Base-by-base conservation (phyloP, 2,329 filamentous ascomycete genomes). In the Aureobasidium sp. region DNA sequence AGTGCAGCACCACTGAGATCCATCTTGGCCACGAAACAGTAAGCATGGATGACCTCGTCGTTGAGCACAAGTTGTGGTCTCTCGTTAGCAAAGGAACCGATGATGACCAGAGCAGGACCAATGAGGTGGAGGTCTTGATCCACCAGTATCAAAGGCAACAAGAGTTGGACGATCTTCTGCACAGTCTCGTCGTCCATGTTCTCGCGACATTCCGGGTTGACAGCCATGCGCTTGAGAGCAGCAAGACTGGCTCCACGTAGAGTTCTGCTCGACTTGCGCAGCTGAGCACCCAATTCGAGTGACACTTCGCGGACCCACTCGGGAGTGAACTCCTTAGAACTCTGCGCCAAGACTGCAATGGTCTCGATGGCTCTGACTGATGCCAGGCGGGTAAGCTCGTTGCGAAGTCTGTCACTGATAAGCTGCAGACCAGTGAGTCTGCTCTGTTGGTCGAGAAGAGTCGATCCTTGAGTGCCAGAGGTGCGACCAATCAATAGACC, bases 311-410 rank as follows among this genome's bases (percentile, higher is more conserved):
- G 88, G 29, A 94, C 88, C 94, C 95, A 99, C 16, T 80, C 79
- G 9, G 89, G 80, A 23, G 91, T 87, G 50, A 97, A 86, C 72
- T 94, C 92, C 43, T 88, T 86, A 13, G 88, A 83, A 42, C 84
- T 85, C 33, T 86, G 87, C 2, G 93, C 90, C 67, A 93, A 88
- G 1, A 91, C 88, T 2, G 93, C 92, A 61, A 98, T 88, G 29
- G 89, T 91, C 66, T 98, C 94, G 65, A 98, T 90, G 1, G 96
- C 95, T 67, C 92, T 90, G 23, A 97, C 94, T 25, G 95, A 91
- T 3, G 94, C 89, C 63, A 98, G 84, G 18, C 95, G 88, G 2
- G 95, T 98, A 0, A 95, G 95, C 80, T 99, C 96, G 70, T 97
- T 98, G 79, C 90, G 94, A 25, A 98, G 81, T 33, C 96, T 89